A percentile compares a stretch with the other conserved stretches of the same genome.
Evolutionary conservation across 441 rosid genomes (phyloP).

Genomic region (Adansonia gregorii): DNA sequence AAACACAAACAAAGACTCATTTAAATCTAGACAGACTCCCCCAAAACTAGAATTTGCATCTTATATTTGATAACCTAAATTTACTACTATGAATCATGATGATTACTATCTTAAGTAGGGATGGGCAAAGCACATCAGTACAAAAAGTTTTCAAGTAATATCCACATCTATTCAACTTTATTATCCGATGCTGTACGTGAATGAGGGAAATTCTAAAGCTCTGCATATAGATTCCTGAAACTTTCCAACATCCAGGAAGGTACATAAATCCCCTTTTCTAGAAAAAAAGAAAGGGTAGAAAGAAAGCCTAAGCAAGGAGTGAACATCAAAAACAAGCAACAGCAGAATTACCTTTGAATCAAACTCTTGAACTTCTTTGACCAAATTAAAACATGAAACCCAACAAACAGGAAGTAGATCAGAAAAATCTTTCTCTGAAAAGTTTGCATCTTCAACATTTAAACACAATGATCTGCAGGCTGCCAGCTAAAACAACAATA

Average conservation of each 20-base stretch:
- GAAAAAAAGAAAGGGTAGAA: neutral
- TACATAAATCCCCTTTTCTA: neutral
- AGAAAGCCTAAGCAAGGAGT: neutral
- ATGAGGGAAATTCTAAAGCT: neutral
- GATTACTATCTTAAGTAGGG: neutral
- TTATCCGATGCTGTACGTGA: neutral
- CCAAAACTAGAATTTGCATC: constrained; percentile 1
- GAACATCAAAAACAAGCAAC: constrained; percentile 1
- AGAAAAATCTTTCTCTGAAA: constrained; percentile 66
- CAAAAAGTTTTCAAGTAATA: neutral
- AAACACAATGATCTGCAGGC: constrained; percentile 94
- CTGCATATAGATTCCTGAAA: neutral
- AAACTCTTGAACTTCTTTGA: constrained; percentile 96
- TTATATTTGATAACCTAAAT: neutral
- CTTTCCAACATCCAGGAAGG: neutral
- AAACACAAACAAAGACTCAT: neutral
- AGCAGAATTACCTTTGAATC: constrained; percentile 80
- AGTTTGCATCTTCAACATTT: constrained; percentile 97
- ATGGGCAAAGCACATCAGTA: neutral
- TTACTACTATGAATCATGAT: no score
- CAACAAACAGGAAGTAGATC: constrained; percentile 95
- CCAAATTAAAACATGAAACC: constrained; percentile 87
- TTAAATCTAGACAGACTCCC: neutral
- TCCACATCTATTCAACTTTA: constrained; percentile 10
- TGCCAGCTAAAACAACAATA: constrained; percentile 70